Base-by-base conservation (phyloP, 441 rosid genomes). In the Viola pubescens region DNA sequence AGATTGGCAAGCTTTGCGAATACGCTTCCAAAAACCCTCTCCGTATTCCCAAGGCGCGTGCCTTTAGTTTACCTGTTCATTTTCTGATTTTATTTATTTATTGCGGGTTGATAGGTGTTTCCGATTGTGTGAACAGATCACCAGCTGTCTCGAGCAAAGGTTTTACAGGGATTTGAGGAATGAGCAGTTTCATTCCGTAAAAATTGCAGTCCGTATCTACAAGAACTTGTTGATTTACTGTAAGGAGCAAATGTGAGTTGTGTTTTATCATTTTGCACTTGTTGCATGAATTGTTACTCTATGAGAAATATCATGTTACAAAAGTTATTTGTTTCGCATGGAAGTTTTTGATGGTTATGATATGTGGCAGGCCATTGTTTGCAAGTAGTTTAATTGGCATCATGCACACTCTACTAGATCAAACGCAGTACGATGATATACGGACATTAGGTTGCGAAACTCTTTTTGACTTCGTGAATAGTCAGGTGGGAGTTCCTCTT, bases 141-240 rank as follows among this genome's bases (percentile, higher is more conserved):
- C 88, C 19, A 73, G 64, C 62, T 68, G 84, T 52, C 89, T 92
- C 13, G 98, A 92, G 78, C 92, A 92, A 75, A 92, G 85, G 72
- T 92, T 91, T 73, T 92, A 89, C 86, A 89, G 81, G 80, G 97
- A 92, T 77, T 64, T 92, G 79, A 82, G 95, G 75, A 85, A 57
- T 54, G 94, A 89, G 77, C 89, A 87, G 67, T 85, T 92, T 58
- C 83, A 79, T 41, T 81, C 83, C 46, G 94, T 87, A 54, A 85
- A 87, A 79, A 77, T 86, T 52, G 87, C 79, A 59, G 81, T 86
- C 78, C 79, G 88, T 64, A 87, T 92, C 59, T 92, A 92, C 82
- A 81, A 85, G 81, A 87, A 78, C 75, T 75, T 89, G 76, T 66
- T 89, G 74, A 71, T 84, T 61, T 77, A 90, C 52, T 89, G 98